Conservation (phyloP, 2,329 filamentous ascomycete genomes). For the Didymella glomerata region DNA sequence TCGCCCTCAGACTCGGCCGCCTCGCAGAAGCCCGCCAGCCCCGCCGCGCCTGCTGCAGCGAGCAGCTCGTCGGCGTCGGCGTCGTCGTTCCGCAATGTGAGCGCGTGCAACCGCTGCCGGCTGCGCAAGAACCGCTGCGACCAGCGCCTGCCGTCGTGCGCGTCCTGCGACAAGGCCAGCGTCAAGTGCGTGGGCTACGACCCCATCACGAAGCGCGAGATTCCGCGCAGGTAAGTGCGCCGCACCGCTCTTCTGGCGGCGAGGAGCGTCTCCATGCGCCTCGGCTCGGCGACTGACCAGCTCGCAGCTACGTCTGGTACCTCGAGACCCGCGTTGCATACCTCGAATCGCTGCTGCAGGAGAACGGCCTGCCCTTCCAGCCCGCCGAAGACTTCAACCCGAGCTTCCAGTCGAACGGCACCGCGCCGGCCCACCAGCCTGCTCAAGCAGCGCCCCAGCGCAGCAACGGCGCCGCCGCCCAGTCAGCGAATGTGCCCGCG, state of each 20-base stretch:
- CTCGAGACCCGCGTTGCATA: constrained; percentile 86
- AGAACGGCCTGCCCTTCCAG: constrained; percentile 75
- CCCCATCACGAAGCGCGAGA: constrained; percentile 94
- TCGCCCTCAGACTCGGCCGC: constrained; percentile 40
- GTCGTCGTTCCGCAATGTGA: constrained; percentile 66
- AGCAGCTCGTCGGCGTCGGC: background rate
- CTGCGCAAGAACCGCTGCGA: constrained; percentile 95
- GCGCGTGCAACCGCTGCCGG: constrained; percentile 87
- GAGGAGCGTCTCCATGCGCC: background rate
- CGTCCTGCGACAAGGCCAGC: constrained; percentile 89
- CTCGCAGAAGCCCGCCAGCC: constrained; percentile 43
- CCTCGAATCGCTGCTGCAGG: constrained; percentile 77
- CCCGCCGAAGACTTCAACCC: constrained; percentile 70
- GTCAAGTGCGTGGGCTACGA: constrained; percentile 95
- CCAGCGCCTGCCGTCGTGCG: constrained; percentile 88
- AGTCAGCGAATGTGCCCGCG: constrained; percentile 23
- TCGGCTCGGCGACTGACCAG: constrained; percentile 5
- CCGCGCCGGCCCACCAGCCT: constrained; percentile 29
- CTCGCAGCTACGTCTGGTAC: constrained; percentile 84
- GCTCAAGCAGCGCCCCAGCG: constrained; percentile 14
- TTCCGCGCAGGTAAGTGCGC: constrained; percentile 66
- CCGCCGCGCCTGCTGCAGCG: constrained; percentile 30
- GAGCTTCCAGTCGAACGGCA: background rate
- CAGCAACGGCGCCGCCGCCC: constrained; percentile 11
- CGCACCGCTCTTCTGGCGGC: no score